phyloP scores from a whole-genome alignment of 192 early-diverging fungal species.

The Gaertneriomyces sp. region DNA sequence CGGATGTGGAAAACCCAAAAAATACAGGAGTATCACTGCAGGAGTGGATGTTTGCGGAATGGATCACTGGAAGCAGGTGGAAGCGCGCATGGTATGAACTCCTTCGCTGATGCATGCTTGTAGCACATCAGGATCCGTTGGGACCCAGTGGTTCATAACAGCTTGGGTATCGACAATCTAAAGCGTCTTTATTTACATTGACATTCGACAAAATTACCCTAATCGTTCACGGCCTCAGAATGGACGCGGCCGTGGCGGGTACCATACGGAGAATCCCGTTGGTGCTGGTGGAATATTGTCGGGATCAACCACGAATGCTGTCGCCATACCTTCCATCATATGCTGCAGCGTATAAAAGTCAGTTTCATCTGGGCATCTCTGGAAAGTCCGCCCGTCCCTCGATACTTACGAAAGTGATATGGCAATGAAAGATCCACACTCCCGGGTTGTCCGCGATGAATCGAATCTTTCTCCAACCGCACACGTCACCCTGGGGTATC shows the following conservation, averaged over 20 bases:
- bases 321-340: neutral
- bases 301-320: neutral
- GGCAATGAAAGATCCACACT: slow-evolving; percentile 4
- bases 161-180: too few relatives aligned
- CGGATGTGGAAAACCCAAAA: slow-evolving; percentile 8
- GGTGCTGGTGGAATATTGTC: neutral
- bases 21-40: slow-evolving; percentile 6
- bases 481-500: neutral
- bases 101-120: too few relatives aligned
- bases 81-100: neutral
- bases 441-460: slow-evolving; percentile 1
- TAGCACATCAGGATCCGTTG: too few relatives aligned
- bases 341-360: neutral
- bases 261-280: neutral
- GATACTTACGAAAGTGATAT: neutral
- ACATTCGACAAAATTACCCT: too few relatives aligned
- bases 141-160: too few relatives aligned
- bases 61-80: slow-evolving; percentile 8
- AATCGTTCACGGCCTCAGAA: too few relatives aligned
- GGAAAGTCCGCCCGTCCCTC: too few relatives aligned
- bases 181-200: too few relatives aligned
- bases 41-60: slow-evolving; percentile 14
- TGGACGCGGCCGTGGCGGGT: too few relatives aligned
- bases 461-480: neutral
- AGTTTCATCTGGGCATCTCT: too few relatives aligned